phyloP scores from a whole-genome alignment of 2,329 filamentous ascomycete species.

The Cladosporium austrohemisphaericum region DNA sequence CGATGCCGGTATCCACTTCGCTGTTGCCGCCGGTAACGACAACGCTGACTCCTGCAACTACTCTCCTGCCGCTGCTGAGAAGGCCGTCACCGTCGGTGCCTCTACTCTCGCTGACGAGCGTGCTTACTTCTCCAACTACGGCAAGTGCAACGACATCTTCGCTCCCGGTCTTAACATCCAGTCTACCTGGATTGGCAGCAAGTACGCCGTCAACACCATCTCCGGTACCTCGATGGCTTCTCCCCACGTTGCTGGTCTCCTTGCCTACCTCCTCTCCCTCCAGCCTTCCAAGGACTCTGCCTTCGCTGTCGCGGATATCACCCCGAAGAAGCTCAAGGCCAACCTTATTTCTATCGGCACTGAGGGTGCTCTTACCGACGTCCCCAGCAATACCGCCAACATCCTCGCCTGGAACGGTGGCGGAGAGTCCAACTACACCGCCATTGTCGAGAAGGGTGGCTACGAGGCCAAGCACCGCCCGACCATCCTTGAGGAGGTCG shows the following conservation, averaged over 20 bases:
- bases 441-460: constrained; percentile 37
- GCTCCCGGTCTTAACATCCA: constrained; percentile 94
- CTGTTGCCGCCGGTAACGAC: constrained; percentile 96
- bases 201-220: constrained; percentile 96
- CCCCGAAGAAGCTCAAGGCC: constrained; percentile 89
- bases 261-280: constrained; percentile 96
- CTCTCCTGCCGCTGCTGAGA: constrained; percentile 87
- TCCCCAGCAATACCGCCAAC: constrained; percentile 85
- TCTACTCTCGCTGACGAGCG: constrained; percentile 90
- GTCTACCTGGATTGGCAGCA: constrained; percentile 97
- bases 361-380: constrained; percentile 69
- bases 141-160: constrained; percentile 99
- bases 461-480: constrained; percentile 45
- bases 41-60: constrained; percentile 99
- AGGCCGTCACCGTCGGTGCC: constrained; percentile 93
- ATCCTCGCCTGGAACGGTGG: constrained; percentile 98
- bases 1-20: constrained; percentile 88
- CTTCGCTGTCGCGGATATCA: constrained; percentile 84
- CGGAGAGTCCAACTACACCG: constrained; percentile 81
- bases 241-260: constrained; percentile 90
- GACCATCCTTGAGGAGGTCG: constrained; percentile 48
- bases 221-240: constrained; percentile 99
- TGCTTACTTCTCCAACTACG: constrained; percentile 99
- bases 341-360: constrained; percentile 82
- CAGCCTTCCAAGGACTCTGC: constrained; percentile 87